phyloP scores from a whole-genome alignment of 73 alveolate species.

The Tetrahymena elliotti region DNA sequence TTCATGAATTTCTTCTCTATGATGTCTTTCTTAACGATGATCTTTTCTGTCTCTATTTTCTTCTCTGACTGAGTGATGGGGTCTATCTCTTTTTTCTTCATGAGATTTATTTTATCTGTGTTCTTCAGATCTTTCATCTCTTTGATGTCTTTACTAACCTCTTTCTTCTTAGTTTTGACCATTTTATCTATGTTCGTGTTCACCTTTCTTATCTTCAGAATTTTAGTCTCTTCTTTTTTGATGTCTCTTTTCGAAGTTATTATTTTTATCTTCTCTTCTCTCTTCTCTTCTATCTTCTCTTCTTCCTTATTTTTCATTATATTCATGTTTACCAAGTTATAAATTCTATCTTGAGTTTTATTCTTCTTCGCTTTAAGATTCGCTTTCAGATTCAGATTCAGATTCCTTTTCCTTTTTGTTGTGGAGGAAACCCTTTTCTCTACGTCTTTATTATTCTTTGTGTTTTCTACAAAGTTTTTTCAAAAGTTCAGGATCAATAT shows the following conservation, averaged over 20 bases:
- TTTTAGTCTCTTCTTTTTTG: neutral
- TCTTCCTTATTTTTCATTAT: neutral
- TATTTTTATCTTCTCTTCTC: neutral
- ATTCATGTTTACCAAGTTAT: neutral
- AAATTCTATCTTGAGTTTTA: neutral
- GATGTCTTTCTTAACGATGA: neutral
- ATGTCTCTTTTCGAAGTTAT: neutral
- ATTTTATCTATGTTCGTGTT: neutral
- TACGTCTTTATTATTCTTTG: neutral
- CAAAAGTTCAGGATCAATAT: neutral
- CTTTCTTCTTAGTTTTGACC: neutral
- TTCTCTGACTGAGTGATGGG: neutral
- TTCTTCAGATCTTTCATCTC: neutral
- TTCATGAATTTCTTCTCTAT: neutral
- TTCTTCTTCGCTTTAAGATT: neutral
- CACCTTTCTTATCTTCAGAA: neutral
- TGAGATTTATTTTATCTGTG: neutral
- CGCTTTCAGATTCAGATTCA: neutral
- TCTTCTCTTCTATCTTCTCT: neutral
- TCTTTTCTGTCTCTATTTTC: neutral
- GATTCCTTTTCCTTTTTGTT: neutral
- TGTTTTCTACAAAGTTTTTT: neutral
- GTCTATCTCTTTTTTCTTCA: neutral
- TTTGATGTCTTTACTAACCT: neutral
- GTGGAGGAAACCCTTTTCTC: neutral